These are phyloP conservation scores for Arthrobotrys musiformis DNA, from an alignment of 2,329 filamentous ascomycete species.

Conservation along the genomic window DNA sequence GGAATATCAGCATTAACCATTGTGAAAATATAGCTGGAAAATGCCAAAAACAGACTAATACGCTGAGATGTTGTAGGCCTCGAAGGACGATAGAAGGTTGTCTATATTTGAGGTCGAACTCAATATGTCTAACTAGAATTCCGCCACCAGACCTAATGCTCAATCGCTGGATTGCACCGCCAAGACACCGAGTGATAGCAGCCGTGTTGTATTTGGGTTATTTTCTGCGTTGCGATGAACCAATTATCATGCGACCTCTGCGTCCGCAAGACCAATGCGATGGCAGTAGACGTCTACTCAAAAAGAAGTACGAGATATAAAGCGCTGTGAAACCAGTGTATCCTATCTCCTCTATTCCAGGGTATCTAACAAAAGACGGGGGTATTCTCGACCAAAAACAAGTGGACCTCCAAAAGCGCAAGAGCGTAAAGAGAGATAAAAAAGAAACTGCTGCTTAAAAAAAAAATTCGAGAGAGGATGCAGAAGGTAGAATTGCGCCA, in stretches of 20 bases:
- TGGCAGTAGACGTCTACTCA: background rate
- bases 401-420: background rate
- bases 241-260: constrained; percentile 25
- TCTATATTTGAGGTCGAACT: background rate
- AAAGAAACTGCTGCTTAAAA: background rate
- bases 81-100: background rate
- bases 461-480: background rate
- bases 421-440: background rate
- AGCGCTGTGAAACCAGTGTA: background rate
- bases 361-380: constrained; percentile 4
- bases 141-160: background rate
- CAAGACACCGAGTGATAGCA: background rate
- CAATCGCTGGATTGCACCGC: background rate
- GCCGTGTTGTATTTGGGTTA: constrained; percentile 44
- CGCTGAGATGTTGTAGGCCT: background rate
- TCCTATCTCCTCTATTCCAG: background rate
- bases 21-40: background rate
- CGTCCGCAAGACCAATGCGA: constrained; percentile 4
- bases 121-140: background rate
- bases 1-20: constrained; percentile 47
- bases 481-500: constrained; percentile 15
- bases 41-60: background rate
- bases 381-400: constrained; percentile 9
- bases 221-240: constrained; percentile 42
- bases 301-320: background rate